phyloP scores from a whole-genome alignment of 257 asterid species.

The Oldenlandia corymbosa region DNA sequence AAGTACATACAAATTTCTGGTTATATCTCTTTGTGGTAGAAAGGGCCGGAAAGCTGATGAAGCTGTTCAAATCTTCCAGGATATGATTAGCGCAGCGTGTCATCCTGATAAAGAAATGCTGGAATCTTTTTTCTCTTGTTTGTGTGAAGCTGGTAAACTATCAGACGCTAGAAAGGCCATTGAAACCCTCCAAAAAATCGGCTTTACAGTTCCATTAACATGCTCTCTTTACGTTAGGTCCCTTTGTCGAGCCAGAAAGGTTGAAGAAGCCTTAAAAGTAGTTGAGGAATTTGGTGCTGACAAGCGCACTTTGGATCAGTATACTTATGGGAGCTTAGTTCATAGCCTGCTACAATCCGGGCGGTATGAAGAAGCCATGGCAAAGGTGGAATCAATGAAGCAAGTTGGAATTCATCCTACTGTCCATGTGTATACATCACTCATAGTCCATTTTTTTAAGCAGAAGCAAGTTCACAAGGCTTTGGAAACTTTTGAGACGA shows the following conservation, averaged over 20 bases:
- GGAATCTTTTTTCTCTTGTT: slow-evolving; percentile 55
- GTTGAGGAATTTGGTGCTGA: slow-evolving; percentile 46
- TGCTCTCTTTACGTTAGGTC: slow-evolving; percentile 62
- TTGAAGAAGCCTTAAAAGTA: slow-evolving; percentile 60
- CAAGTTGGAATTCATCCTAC: slow-evolving; percentile 47
- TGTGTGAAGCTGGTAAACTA: slow-evolving; percentile 57
- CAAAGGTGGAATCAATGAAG: slow-evolving; percentile 57
- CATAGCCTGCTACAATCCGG: slow-evolving; percentile 56
- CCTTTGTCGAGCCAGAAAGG: slow-evolving; percentile 68
- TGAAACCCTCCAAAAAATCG: slow-evolving; percentile 41
- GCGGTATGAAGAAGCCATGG: slow-evolving; percentile 54
- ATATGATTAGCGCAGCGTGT: slow-evolving; percentile 45
- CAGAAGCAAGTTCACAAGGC: slow-evolving; percentile 45
- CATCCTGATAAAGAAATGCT: slow-evolving; percentile 62
- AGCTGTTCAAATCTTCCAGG: slow-evolving; percentile 53
- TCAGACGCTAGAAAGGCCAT: slow-evolving; percentile 55
- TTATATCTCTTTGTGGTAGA: slow-evolving; percentile 56
- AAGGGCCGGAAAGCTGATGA: slow-evolving; percentile 73
- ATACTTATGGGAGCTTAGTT: slow-evolving; percentile 68
- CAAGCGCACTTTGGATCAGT: slow-evolving; percentile 42
- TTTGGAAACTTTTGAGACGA: slow-evolving; percentile 48
- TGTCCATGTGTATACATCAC: slow-evolving; percentile 66
- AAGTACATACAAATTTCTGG: slow-evolving; percentile 49
- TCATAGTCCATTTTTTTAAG: slow-evolving; percentile 56
- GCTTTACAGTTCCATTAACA: slow-evolving; percentile 55